phyloP scores from a whole-genome alignment of 768 basidiomycete species.

The Tricholoma terreum region DNA sequence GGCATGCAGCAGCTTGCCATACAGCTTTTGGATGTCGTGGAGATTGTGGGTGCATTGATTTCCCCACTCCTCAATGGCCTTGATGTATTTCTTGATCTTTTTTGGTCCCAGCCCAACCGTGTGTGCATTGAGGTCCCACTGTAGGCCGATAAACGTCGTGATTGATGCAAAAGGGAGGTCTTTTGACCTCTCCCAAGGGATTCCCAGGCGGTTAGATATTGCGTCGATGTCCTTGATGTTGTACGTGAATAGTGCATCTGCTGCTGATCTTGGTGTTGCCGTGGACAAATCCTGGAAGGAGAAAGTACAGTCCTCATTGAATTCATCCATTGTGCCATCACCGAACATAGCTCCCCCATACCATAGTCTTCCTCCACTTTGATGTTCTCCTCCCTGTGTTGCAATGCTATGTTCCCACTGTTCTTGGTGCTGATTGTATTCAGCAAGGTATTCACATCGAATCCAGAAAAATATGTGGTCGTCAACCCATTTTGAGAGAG shows the following conservation, averaged over 20 bases:
- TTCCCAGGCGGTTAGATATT: conserved; percentile 13
- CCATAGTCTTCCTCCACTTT: conserved; percentile 13
- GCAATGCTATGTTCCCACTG: conserved; percentile 10
- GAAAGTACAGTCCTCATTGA: conserved; percentile 22
- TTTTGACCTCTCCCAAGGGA: conserved; percentile 7
- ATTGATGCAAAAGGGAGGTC: background rate
- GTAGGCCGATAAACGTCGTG: conserved; percentile 1
- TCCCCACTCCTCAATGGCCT: too few species aligned
- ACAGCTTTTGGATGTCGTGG: too few species aligned
- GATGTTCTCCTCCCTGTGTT: background rate
- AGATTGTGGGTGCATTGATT: too few species aligned
- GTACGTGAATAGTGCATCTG: conserved; percentile 16
- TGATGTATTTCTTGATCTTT: conserved; percentile 2
- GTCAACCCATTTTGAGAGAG: background rate
- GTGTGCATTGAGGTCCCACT: background rate
- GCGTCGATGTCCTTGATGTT: conserved; percentile 25
- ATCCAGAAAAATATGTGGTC: background rate
- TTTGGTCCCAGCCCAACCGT: background rate
- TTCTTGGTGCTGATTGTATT: background rate
- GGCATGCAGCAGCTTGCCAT: background rate
- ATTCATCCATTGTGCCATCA: conserved; percentile 20
- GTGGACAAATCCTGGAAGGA: conserved; percentile 18
- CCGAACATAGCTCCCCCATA: conserved; percentile 17
- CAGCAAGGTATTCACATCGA: background rate
- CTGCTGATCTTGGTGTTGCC: conserved; percentile 5